A percentile compares a stretch with the other conserved stretches of the same genome.
Evolutionary conservation across 805 yeast genomes (phyloP).

Genomic region (Blastobotrys robertii): DNA sequence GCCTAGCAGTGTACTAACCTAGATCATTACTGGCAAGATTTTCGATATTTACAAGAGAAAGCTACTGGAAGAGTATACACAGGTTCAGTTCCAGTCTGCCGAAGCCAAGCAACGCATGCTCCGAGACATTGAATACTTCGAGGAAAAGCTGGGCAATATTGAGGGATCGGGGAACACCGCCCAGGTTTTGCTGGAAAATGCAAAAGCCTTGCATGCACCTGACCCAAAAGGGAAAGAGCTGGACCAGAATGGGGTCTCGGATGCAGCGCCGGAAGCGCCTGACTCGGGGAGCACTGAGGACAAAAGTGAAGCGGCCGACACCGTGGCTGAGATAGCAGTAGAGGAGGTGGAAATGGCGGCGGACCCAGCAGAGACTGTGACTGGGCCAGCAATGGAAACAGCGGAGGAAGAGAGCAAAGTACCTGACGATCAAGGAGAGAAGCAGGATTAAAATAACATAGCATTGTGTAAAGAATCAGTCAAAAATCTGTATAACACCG

Average conservation of each 20-base stretch:
- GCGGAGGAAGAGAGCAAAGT: conserved; percentile 2
- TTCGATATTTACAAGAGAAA: conserved; percentile 47
- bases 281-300: too few relatives aligned
- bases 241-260: not conserved
- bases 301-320: not conserved
- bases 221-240: conserved; percentile 2
- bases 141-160: conserved; percentile 48
- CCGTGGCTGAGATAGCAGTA: not conserved
- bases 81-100: conserved; percentile 25
- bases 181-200: conserved; percentile 14
- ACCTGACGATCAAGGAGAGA: conserved; percentile 5
- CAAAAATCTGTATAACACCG: too few relatives aligned
- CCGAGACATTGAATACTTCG: conserved; percentile 53
- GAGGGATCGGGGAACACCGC: conserved; percentile 25
- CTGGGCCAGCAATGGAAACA: too few relatives aligned
- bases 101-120: conserved; percentile 34
- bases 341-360: too few relatives aligned
- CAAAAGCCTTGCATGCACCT: conserved; percentile 13
- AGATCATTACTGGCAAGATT: conserved; percentile 25
- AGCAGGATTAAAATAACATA: not conserved
- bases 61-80: conserved; percentile 43
- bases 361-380: not conserved
- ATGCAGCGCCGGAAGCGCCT: not conserved
- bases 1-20: too few relatives aligned
- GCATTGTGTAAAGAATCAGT: too few relatives aligned